Evolutionary conservation across 208 protist species (phyloP), one percentile per base, ranked within the genome.

Genomic region (Leishmania lainsoni): DNA sequence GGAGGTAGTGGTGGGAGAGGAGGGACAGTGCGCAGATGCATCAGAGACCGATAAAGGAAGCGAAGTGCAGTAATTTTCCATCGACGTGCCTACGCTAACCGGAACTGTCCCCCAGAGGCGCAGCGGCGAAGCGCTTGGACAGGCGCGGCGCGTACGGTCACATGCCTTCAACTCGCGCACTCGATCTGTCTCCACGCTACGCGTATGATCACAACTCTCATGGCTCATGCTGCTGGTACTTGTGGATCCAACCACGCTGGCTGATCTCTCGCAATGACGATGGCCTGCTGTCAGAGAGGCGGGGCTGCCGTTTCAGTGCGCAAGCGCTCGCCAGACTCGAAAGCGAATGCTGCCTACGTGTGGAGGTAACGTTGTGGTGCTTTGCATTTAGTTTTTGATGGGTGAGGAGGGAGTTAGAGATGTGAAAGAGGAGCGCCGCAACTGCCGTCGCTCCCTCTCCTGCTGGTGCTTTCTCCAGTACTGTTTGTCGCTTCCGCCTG

Each of bases 41-140:
- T n/a, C 48, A 29, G 16, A 56, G 26, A n/a, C 70, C 48, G 48
- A 54, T 32, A 22, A 9, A 45, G 0, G 35, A 5, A 78, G 49
- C 42, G 56, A 35, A 26, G 16, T 29, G 3, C 10, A 39, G 48
- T 26, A 20, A 39, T 54, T 56, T 10, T 29, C 70, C 29, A 58
- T 22, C 3, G 48, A 39, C 22, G 42, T 74, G 9, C 14, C 70
- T 35, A 74, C 26, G 48, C 45, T 39, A n/a, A 6, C 48, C 9
- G 29, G 70, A 48, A 39, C 17, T n/a, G 56, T 3, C 12, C 61
- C 58, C 66, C 49, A 70, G 16, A 49, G 49, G 5, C 80, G 74
- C 51, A 48, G 74, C 61, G 75, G 73, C 12, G 66, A 66, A 17
- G 75, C 80, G 32, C 80, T 83, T 5, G 80, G 74, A 49, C 65